These are phyloP conservation scores for Candida palmyrensis DNA, from an alignment of 805 yeast species.

Conservation along the genomic window DNA sequence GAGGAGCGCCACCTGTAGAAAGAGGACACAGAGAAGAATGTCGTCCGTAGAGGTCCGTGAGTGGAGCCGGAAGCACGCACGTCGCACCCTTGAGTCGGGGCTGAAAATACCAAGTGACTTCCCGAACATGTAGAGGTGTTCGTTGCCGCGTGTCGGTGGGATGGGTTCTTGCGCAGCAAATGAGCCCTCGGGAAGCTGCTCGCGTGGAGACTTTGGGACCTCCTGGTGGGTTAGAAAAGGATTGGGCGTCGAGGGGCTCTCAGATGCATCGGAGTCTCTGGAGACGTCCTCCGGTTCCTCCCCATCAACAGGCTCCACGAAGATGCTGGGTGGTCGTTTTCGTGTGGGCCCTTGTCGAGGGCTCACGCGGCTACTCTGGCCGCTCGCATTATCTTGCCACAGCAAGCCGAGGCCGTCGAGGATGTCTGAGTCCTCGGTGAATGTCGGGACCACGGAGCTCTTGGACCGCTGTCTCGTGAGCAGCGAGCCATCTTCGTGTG, in stretches of 20 bases:
- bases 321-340: too few species aligned
- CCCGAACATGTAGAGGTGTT: conserved; percentile 26
- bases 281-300: neutral
- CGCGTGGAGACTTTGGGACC: too few species aligned
- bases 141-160: neutral
- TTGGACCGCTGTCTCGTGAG: neutral
- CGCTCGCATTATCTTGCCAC: neutral
- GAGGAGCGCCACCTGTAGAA: conserved; percentile 46
- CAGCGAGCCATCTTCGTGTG: too few species aligned
- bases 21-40: conserved; percentile 34
- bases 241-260: neutral
- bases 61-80: conserved; percentile 23
- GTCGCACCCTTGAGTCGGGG: conserved; percentile 25
- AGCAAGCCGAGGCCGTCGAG: too few species aligned
- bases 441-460: too few species aligned
- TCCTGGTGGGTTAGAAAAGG: neutral
- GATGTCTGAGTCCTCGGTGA: too few species aligned
- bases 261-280: neutral
- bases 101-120: conserved; percentile 27
- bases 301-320: neutral
- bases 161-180: too few species aligned
- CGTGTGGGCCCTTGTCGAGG: too few species aligned
- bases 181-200: neutral
- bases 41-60: conserved; percentile 26
- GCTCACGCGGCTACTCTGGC: neutral